These are phyloP conservation scores for Musa balbisiana DNA, from an alignment of 202 grass and related monocot species.

Conservation along the genomic window DNA sequence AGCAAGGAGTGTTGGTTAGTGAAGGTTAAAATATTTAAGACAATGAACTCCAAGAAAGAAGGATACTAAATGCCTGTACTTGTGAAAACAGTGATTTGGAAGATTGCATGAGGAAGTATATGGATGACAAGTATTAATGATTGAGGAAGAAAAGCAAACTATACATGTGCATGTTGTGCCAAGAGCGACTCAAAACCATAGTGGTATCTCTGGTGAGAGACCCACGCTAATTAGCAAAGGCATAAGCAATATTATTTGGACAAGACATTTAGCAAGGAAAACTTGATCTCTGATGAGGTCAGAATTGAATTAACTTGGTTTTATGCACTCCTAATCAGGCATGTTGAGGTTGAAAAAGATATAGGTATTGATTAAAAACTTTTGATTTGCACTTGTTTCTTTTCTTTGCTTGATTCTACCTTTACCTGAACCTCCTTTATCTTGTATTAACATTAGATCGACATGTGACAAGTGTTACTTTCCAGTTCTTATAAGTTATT, in stretches of 20 bases:
- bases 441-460: neutral
- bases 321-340: too few relatives aligned
- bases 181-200: neutral
- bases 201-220: neutral
- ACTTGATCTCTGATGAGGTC: neutral
- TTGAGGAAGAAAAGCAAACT: neutral
- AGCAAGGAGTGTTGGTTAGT: neutral
- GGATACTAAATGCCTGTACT: neutral
- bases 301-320: neutral
- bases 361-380: too few relatives aligned
- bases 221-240: neutral
- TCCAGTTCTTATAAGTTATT: conserved; percentile 1
- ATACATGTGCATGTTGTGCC: neutral
- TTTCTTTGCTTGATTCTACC: neutral
- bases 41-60: neutral
- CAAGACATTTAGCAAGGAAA: neutral
- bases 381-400: too few relatives aligned
- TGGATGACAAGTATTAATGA: neutral
- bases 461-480: neutral
- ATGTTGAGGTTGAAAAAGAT: too few relatives aligned
- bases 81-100: too few relatives aligned
- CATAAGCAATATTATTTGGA: neutral
- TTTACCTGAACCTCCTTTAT: neutral
- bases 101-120: neutral
- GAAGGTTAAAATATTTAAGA: neutral